Conservation (phyloP, 1,284 basidiomycete species). For the Pseudozyma thailandica region DNA sequence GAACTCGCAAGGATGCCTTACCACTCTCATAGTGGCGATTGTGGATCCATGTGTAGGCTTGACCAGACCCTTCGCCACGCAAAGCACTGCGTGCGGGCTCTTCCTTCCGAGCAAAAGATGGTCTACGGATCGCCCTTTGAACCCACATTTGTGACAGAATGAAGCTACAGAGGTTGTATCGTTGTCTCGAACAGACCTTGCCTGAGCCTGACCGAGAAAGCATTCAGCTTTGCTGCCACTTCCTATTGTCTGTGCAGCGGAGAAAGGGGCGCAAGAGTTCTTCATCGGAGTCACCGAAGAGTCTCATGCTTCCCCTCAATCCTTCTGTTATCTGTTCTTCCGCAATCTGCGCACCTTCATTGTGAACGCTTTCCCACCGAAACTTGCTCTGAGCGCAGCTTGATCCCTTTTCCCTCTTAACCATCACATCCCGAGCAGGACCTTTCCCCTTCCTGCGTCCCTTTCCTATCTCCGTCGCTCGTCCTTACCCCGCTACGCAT, state of each 20-base stretch:
- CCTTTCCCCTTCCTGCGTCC: not conserved
- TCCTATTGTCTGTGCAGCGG: not conserved
- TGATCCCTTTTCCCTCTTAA: not conserved
- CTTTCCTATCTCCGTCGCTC: constrained; percentile 7
- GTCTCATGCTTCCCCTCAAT: not conserved
- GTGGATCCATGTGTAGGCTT: too few species aligned
- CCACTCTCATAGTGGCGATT: too few species aligned
- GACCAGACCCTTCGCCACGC: too few species aligned
- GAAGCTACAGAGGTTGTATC: not conserved
- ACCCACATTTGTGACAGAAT: not conserved
- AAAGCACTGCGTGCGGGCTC: too few species aligned
- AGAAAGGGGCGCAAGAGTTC: not conserved
- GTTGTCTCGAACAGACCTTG: too few species aligned
- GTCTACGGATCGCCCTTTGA: not conserved
- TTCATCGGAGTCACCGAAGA: not conserved
- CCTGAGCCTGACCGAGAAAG: too few species aligned
- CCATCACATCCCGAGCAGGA: not conserved
- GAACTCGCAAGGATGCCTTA: too few species aligned
- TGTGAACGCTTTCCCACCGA: constrained; percentile 1
- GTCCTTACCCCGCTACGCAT: not conserved
- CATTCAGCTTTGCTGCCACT: too few species aligned
- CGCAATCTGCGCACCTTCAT: not conserved
- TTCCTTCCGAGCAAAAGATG: too few species aligned
- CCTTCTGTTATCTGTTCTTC: not conserved
- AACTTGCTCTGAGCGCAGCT: not conserved